phyloP scores from a whole-genome alignment of 163 green algal species.

The Prototheca stagnorum region DNA sequence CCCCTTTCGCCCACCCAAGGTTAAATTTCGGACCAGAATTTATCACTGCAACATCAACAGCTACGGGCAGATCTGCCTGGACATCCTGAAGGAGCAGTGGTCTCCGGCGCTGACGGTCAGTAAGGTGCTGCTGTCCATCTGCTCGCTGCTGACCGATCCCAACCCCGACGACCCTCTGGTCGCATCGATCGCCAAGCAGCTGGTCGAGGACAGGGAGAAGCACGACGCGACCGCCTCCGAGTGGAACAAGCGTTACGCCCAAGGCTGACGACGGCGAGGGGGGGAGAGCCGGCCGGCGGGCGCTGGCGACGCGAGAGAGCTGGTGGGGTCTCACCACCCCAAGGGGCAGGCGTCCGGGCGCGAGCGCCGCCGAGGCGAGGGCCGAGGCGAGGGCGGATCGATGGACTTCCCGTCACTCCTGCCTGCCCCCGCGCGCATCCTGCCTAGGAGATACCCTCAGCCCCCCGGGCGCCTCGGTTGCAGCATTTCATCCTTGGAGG shows the following conservation, averaged over 20 bases:
- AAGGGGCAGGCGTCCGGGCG: too few species aligned
- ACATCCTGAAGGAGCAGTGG: slow-evolving; percentile 94
- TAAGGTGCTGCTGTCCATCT: slow-evolving; percentile 95
- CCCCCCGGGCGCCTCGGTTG: too few species aligned
- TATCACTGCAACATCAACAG: slow-evolving; percentile 99
- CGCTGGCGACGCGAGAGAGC: too few species aligned
- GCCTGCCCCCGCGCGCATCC: too few species aligned
- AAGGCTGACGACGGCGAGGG: too few species aligned
- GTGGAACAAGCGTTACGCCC: slow-evolving; percentile 76
- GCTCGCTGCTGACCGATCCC: slow-evolving; percentile 91
- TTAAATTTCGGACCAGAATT: slow-evolving; percentile 86
- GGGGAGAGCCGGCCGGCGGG: too few species aligned
- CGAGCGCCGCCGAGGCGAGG: too few species aligned
- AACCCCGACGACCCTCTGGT: slow-evolving; percentile 90
- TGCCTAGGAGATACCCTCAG: too few species aligned
- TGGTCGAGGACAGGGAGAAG: slow-evolving; percentile 53
- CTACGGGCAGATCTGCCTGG: slow-evolving; percentile 81
- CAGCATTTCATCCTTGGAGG: too few species aligned
- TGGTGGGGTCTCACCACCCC: too few species aligned
- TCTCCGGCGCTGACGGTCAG: slow-evolving; percentile 87
- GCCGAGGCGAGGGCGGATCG: too few species aligned
- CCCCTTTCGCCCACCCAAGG: slow-evolving; percentile 93
- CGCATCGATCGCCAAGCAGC: slow-evolving; percentile 75
- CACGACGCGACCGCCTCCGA: slow-evolving; percentile 81
- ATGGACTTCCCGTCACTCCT: too few species aligned